Evolutionary conservation across 1,139 yeast genomes (phyloP), one percentile per base, ranked within the genome.

Genomic region (Yamadazyma mexicana): DNA sequence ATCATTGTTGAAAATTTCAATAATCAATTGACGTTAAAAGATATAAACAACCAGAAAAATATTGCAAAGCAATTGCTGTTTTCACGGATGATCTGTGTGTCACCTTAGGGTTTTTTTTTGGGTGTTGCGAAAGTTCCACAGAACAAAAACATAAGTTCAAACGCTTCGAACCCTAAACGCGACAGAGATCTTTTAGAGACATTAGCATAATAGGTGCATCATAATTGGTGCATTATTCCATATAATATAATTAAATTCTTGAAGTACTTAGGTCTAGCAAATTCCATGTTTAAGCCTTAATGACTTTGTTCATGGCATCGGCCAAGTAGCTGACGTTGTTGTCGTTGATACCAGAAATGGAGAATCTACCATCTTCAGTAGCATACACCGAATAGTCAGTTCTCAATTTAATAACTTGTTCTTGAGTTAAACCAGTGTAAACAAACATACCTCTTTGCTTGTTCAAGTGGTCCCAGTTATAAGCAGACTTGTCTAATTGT

Each of bases 401-500:
- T 55, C 85, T 80, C 58, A 92, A 75, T 49, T 72, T 69, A 40
- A 79, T 71, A 35, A 87, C 92, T 64, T 88, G 96, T 32, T 74
- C 77, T 33, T 81, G 69, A 24, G 69, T 62, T 49, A 92, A 76
- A 10, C 97, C 96, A 31, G 97, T 91, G 72, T 77, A 92, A 42
- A 91, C 87, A 65, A 92, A 92, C 98, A 92, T 92, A 58, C 98
- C 98, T 62, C 94, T 86, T 66, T 92, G 98, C 58, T 81, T 75
- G 47, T 83, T 73, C 60, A 92, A 76, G 61, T 87, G 96, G 44
- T 83, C 85, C 98, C 98, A 92, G 59, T 79, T 75, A 58, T 82
- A 82, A 49, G 70, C 68, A 46, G 69, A 50, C 55, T 70, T 70
- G 64, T 75, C 79, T 58, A 78, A 71, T 50, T 69, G 75, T 43